These are phyloP conservation scores for Trichoderma reesei DNA, from an alignment of 495 filamentous ascomycete species.

Conservation along the genomic window DNA sequence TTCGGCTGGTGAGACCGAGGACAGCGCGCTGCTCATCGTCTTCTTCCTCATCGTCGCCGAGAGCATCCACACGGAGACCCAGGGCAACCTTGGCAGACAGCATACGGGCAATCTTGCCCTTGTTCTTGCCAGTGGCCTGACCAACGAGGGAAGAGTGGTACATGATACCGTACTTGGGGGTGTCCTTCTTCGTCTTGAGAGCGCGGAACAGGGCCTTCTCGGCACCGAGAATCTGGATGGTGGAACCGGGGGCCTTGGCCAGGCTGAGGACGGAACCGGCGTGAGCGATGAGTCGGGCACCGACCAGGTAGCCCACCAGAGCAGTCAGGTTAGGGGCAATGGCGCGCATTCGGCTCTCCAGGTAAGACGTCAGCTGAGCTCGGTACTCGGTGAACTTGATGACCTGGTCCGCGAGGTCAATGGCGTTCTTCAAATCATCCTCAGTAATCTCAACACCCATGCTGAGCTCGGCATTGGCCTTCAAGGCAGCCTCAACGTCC, in stretches of 20 bases:
- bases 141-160: constrained; percentile 96
- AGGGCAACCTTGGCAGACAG: constrained; percentile 87
- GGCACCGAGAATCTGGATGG: constrained; percentile 94
- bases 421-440: constrained; percentile 85
- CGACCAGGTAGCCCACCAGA: constrained; percentile 88
- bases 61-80: constrained; percentile 84
- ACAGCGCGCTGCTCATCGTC: constrained; percentile 79
- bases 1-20: constrained; percentile 62
- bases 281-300: constrained; percentile 91
- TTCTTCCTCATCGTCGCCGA: constrained; percentile 64
- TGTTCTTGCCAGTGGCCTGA: constrained; percentile 93
- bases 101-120: constrained; percentile 98
- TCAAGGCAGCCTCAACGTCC: constrained; percentile 86
- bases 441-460: constrained; percentile 96
- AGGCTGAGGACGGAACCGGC: constrained; percentile 91
- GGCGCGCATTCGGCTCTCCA: constrained; percentile 88
- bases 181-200: constrained; percentile 98
- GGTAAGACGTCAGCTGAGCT: constrained; percentile 74
- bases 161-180: constrained; percentile 97
- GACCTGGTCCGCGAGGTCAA: constrained; percentile 84
- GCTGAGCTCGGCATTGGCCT: constrained; percentile 86
- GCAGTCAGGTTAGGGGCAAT: constrained; percentile 94
- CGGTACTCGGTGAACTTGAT: constrained; percentile 85
- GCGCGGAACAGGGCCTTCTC: constrained; percentile 98
- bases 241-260: constrained; percentile 91